Evolutionary conservation across 495 filamentous ascomycete genomes (phyloP).

Genomic region (Alectoria sarmentosa): DNA sequence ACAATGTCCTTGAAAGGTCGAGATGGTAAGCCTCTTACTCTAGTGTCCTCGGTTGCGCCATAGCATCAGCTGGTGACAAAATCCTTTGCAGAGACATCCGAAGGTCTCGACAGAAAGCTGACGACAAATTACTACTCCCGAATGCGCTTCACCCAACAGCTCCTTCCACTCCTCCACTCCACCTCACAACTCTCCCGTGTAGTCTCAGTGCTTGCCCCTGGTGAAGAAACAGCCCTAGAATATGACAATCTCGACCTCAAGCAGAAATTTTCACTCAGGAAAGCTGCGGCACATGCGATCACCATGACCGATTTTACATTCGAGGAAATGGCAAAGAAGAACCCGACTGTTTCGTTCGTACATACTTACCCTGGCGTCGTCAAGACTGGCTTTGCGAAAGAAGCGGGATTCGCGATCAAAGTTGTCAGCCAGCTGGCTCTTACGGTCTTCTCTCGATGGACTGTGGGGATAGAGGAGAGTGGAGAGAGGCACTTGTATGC

Average conservation of each 20-base stretch:
- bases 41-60: not conserved
- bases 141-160: conserved; percentile 17
- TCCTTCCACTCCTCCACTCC: conserved; percentile 21
- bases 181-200: conserved; percentile 16
- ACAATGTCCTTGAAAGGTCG: conserved; percentile 31
- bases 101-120: conserved; percentile 15
- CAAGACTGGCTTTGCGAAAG: conserved; percentile 27
- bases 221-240: conserved; percentile 9
- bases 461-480: conserved; percentile 35
- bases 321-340: conserved; percentile 15
- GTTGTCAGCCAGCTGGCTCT: conserved; percentile 17
- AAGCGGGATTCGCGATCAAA: conserved; percentile 20
- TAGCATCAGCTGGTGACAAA: not conserved
- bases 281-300: conserved; percentile 9
- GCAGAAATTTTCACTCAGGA: conserved; percentile 4
- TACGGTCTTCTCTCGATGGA: conserved; percentile 25
- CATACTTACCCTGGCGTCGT: conserved; percentile 19
- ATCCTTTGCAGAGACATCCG: conserved; percentile 11
- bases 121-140: conserved; percentile 21
- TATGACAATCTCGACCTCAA: conserved; percentile 11
- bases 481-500: conserved; percentile 41
- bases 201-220: conserved; percentile 18
- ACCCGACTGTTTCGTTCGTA: conserved; percentile 11
- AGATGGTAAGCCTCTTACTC: conserved; percentile 24
- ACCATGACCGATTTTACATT: conserved; percentile 16